Conservation (phyloP, 192 early-diverging fungal genomes). For the Chytriomyces hyalinus region DNA sequence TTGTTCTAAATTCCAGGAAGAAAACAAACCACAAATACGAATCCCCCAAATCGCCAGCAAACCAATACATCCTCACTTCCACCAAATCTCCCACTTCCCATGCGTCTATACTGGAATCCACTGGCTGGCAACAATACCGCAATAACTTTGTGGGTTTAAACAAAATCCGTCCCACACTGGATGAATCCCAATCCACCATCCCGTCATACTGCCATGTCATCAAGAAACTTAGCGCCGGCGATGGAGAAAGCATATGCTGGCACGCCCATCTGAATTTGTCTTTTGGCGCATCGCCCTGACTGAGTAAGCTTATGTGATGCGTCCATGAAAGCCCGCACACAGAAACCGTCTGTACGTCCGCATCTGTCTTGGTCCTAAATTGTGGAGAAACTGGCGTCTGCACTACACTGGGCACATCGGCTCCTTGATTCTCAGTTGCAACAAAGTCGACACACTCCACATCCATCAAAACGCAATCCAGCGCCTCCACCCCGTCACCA, state of each 20-base stretch:
- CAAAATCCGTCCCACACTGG: background rate
- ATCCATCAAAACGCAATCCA: slow-evolving; percentile 14
- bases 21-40: slow-evolving; percentile 9
- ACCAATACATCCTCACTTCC: slow-evolving; percentile 17
- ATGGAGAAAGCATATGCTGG: background rate
- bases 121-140: background rate
- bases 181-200: background rate
- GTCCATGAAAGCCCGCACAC: slow-evolving; percentile 21
- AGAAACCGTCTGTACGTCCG: background rate
- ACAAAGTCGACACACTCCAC: background rate
- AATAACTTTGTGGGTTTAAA: slow-evolving; percentile 8
- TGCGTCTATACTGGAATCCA: background rate
- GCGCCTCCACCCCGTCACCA: background rate
- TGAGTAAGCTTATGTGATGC: background rate
- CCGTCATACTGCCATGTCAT: background rate
- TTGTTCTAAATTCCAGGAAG: too few species aligned
- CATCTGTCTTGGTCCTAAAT: background rate
- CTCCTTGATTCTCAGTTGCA: background rate
- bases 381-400: too few species aligned
- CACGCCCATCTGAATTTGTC: background rate
- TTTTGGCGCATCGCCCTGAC: too few species aligned
- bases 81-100: slow-evolving; percentile 8
- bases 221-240: background rate
- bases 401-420: background rate
- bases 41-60: slow-evolving; percentile 10